Evolutionary conservation across 768 basidiomycete species (phyloP), one percentile per base, ranked within the genome.

Genomic region (Lentinula edodes): DNA sequence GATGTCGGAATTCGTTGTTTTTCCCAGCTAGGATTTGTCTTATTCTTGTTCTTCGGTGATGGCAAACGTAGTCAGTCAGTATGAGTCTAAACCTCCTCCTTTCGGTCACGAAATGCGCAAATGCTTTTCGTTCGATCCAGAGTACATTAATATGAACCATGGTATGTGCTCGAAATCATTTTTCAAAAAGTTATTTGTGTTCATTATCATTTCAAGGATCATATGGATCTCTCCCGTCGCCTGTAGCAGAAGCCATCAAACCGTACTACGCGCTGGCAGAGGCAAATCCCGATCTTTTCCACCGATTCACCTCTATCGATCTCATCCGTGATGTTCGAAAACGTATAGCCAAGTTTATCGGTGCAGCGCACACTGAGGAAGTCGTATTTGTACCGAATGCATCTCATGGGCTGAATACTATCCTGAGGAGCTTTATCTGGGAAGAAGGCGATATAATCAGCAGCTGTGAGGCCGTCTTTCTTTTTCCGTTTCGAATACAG

Each of bases 341-440:
- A 63, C 73, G 78, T 58, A 66, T 88, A 3, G 84, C 87, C 0
- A 64, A 80, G 39, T 72, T 89, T 15, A 77, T 85, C 12, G 82
- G 80, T 0, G 77, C 79, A 0, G 67, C 80, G 0, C 67, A 66
- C 15, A 38, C 38, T 35, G 80, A 87, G 50, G 88, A 89, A 66
- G 74, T 82, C n/a, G 83, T 88, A 18, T 71, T 85, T 8, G 80
- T 87, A 0, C 72, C 79, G 0, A 90, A 90, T 65, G 80, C 88
- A 0, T 86, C 86, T 0, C 78, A 82, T 64, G 89, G 83, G 2
- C 65, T 93, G 38, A 85, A 86, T 65, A 89, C 85, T 9, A 74
- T 93, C 54, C 69, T 91, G 36, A 73, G 80, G 52, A 91, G 91
- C 62, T 76, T 94, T 35, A 74, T 80, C 41, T 91, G 88, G 89